These are phyloP conservation scores for Neckera pumila DNA, from an alignment of 225 moss, liverwort and hornwort genomes.

Conservation along the genomic window DNA sequence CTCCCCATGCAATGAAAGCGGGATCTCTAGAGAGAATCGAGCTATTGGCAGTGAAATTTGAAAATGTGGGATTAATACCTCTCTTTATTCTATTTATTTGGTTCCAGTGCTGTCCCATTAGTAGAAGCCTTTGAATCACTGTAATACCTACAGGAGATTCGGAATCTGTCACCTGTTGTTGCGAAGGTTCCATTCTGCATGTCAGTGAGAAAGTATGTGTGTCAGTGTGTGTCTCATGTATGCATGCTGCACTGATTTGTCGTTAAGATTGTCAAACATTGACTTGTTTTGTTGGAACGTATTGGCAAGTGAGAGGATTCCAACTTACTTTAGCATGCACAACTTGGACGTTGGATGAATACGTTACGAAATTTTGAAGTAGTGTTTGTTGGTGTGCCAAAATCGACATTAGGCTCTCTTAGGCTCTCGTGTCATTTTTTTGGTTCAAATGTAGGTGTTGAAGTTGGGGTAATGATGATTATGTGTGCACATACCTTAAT, in stretches of 20 bases:
- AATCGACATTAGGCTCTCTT: not conserved
- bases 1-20: not conserved
- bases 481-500: not conserved
- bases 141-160: not conserved
- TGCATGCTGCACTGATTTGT: not conserved
- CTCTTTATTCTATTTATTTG: not conserved
- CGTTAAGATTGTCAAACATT: not conserved
- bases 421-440: no score
- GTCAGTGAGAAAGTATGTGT: not conserved
- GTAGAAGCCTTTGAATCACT: not conserved
- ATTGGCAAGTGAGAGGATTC: not conserved
- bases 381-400: not conserved
- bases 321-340: not conserved
- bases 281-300: not conserved
- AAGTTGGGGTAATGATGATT: not conserved
- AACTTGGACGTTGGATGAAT: not conserved
- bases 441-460: no score
- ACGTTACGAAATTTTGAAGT: not conserved
- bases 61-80: not conserved
- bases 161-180: not conserved
- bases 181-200: not conserved
- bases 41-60: not conserved
- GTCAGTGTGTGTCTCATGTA: not conserved
- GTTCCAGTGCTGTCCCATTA: not conserved
- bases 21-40: not conserved